phyloP scores from a whole-genome alignment of 2,329 filamentous ascomycete genomes.

The Apiospora arundinis region DNA sequence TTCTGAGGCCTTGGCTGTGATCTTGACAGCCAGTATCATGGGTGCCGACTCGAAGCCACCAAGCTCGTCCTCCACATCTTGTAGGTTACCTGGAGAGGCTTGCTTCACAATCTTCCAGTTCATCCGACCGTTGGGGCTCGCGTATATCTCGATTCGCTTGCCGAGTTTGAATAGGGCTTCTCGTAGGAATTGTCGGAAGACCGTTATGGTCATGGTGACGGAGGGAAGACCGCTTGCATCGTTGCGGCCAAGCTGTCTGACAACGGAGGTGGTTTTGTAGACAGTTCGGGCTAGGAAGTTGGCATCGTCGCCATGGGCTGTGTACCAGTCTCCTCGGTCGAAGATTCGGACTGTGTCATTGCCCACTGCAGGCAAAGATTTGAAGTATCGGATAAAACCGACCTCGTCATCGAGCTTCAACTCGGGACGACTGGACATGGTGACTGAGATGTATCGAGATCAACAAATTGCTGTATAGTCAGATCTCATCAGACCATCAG shows the following conservation, averaged over 20 bases:
- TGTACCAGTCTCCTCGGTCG: constrained; percentile 94
- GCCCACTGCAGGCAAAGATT: constrained; percentile 75
- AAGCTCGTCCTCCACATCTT: constrained; percentile 95
- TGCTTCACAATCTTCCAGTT: constrained; percentile 93
- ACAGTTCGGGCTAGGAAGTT: constrained; percentile 84
- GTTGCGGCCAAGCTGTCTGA: constrained; percentile 85
- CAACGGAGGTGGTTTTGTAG: constrained; percentile 96
- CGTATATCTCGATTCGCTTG: constrained; percentile 91
- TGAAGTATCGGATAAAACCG: constrained; percentile 96
- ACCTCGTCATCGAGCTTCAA: constrained; percentile 89
- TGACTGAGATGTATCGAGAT: constrained; percentile 2
- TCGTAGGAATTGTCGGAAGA: constrained; percentile 93
- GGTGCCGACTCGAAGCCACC: constrained; percentile 87
- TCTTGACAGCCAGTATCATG: constrained; percentile 94
- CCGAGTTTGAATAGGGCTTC: constrained; percentile 92
- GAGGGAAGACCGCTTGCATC: constrained; percentile 87
- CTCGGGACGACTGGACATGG: constrained; percentile 23
- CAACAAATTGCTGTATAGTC: not conserved
- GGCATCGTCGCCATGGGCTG: constrained; percentile 87
- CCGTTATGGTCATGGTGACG: constrained; percentile 93
- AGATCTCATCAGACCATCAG: not conserved
- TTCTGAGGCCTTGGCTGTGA: constrained; percentile 85
- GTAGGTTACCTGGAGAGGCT: constrained; percentile 93
- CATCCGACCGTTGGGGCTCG: constrained; percentile 76
- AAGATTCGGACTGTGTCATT: constrained; percentile 87